Base-by-base conservation (phyloP, 805 yeast species). In the Starmerella khaoyaiensis region DNA sequence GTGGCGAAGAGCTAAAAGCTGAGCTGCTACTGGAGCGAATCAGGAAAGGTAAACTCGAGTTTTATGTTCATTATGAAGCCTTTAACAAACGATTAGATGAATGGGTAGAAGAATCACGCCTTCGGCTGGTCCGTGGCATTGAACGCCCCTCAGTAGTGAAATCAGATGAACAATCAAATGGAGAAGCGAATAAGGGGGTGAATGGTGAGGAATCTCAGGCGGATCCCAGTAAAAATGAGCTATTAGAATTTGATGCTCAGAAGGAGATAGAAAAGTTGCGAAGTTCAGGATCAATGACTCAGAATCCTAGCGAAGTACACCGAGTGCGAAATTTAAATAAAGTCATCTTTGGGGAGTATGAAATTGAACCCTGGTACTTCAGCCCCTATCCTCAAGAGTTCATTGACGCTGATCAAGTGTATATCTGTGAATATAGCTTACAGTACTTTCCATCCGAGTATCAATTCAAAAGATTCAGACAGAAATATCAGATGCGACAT, bases 331-430 rank as follows among this genome's bases (percentile, higher is more conserved):
- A 90, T 54, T 66, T 90, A 45, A 66, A 71, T 32, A 69, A 72
- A 37, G 72, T 90, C 4, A 77, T 82, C 3, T 73, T 90, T 61
- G 99, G 98, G 1, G 79, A 78, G 45, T 83, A 76, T 57, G 79
- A 80, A 49, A 83, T 90, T 36, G 99, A 90, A 57, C 98, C 99
- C 2, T 90, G 99, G 99, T 90, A 90, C 60, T 90, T 90, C 53
- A 80, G 94, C 1, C 97, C 99, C 1, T 90, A 90, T 57, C 99
- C 99, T 0, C 68, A 83, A 12, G 98, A 90, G 55, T 68, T 84
- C 39, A 83, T 96, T 0, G 97, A 90, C 51, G 90, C 79, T 47
- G 97, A 87, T 56, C 76, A 71, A 38, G 71, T 90, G 18, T 90
- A 79, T 56, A 79, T 90, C 31, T 90, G 94, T 60, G 97, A 86